Evolutionary conservation across 257 asterid genomes (phyloP).

Genomic region (Solanum neorickii): DNA sequence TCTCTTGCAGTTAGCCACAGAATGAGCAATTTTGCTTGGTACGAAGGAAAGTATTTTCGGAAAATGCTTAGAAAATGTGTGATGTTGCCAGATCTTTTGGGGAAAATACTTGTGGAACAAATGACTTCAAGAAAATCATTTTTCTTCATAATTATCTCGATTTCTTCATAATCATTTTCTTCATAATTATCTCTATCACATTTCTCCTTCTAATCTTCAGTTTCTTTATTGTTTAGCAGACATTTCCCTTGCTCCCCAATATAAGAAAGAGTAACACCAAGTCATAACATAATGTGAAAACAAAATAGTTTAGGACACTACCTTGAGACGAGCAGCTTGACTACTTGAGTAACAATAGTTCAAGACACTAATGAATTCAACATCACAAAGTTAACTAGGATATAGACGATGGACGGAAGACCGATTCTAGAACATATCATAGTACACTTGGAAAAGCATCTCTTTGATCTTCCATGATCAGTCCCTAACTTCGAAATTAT

Average conservation of each 20-base stretch:
- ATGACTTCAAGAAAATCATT: not conserved
- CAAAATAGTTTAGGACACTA: slow-evolving; percentile 11
- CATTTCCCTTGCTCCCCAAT: not conserved
- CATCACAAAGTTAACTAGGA: too few species aligned
- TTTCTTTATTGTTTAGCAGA: not conserved
- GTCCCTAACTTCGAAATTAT: too few species aligned
- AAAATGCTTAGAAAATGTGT: not conserved
- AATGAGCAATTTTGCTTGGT: not conserved
- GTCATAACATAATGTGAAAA: not conserved
- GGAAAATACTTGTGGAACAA: not conserved
- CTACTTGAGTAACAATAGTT: too few species aligned
- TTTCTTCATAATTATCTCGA: not conserved
- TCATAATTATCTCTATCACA: not conserved
- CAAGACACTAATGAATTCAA: too few species aligned
- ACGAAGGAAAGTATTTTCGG: not conserved
- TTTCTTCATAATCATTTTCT: not conserved
- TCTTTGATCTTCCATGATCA: too few species aligned
- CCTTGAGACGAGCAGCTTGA: slow-evolving; percentile 13
- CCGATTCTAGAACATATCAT: too few species aligned
- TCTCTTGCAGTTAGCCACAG: not conserved
- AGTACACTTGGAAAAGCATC: too few species aligned
- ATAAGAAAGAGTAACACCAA: not conserved
- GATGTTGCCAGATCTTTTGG: not conserved
- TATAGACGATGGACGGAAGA: too few species aligned
- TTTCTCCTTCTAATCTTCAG: not conserved